Evolutionary conservation across 352 stramenopile genomes (phyloP).

Genomic region (Pythium plurisporium): DNA sequence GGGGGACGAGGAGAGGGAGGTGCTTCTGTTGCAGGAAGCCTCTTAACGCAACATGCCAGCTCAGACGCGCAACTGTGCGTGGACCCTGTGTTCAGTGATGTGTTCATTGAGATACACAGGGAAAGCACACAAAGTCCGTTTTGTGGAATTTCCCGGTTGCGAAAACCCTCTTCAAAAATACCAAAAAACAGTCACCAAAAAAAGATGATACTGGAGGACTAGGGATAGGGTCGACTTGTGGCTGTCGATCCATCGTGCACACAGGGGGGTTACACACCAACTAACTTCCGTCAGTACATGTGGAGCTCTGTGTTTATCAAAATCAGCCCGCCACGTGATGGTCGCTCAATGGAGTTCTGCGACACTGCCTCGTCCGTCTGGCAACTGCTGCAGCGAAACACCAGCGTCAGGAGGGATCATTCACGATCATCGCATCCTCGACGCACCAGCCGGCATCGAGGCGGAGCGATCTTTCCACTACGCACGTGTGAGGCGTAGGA

Average conservation of each 20-base stretch:
- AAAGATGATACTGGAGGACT: background rate
- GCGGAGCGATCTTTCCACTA: background rate
- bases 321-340: background rate
- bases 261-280: background rate
- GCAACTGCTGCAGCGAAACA: background rate
- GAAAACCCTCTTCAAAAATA: too few species aligned
- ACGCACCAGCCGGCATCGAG: constrained; percentile 2
- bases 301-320: background rate
- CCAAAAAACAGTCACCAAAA: background rate
- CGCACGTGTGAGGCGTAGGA: constrained; percentile 4
- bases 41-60: too few species aligned
- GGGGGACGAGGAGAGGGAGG: background rate
- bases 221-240: background rate
- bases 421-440: constrained; percentile 1
- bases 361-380: background rate
- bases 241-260: background rate
- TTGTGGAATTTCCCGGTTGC: too few species aligned
- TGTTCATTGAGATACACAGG: too few species aligned
- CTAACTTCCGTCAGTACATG: too few species aligned
- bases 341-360: constrained; percentile 7
- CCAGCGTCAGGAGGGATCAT: background rate
- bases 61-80: too few species aligned
- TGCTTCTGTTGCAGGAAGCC: constrained; percentile 25
- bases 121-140: too few species aligned
- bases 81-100: too few species aligned